Percentiles rank a stretch among this genome's conserved stretches.
Conservation (phyloP, 2,329 filamentous ascomycete species). For the Xylaria sp. region DNA sequence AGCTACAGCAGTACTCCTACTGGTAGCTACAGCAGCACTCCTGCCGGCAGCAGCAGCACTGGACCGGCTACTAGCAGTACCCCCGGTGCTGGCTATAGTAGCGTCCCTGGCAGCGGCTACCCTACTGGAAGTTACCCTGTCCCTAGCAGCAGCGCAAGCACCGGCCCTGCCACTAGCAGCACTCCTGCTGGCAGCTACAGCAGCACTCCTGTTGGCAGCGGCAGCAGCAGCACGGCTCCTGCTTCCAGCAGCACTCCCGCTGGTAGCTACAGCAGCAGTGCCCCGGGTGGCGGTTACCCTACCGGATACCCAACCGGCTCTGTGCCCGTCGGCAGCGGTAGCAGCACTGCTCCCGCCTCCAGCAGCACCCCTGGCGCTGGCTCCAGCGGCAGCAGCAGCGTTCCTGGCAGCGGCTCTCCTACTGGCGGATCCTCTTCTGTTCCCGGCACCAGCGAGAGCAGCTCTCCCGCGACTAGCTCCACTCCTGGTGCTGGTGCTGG, state of each 20-base stretch:
- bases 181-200: slow-evolving; percentile 7
- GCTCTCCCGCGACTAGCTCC: slow-evolving; percentile 8
- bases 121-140: not conserved
- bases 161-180: slow-evolving; percentile 3
- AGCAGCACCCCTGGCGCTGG: slow-evolving; percentile 14
- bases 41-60: not conserved
- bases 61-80: slow-evolving; percentile 2
- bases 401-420: not conserved
- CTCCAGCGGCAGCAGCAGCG: not conserved
- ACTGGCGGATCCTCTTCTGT: not conserved
- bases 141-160: not conserved
- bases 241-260: slow-evolving; percentile 20
- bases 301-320: not conserved
- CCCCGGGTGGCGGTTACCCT: slow-evolving; percentile 1
- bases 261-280: not conserved
- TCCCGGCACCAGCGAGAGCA: not conserved
- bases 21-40: slow-evolving; percentile 6
- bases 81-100: not conserved
- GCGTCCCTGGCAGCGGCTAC: not conserved
- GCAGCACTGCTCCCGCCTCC: slow-evolving; percentile 3
- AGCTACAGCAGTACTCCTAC: slow-evolving; percentile 14
- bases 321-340: not conserved
- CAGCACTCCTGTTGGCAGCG: slow-evolving; percentile 17
- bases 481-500: slow-evolving; percentile 7
- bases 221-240: not conserved